Evolutionary conservation across 495 filamentous ascomycete genomes (phyloP), one percentile per base, ranked within the genome.

Genomic region (Penicillium coffeae): DNA sequence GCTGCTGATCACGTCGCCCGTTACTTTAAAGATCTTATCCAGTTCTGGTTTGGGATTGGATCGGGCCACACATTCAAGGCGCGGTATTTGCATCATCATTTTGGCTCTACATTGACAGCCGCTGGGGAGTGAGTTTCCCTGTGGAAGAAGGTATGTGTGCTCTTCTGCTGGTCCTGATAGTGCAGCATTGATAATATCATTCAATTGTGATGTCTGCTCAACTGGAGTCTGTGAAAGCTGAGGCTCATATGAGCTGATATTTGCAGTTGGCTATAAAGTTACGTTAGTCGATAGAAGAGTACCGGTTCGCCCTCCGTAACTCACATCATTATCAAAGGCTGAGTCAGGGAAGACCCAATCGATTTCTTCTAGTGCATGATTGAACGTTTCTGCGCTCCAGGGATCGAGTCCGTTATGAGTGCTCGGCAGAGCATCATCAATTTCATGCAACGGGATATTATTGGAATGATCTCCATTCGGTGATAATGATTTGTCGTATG

Each of bases 11-110:
- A 51, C 33, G 14, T 51, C 48, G 16, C 48, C 48, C 2, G 48
- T 51, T 27, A 51, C 32, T 14, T 45, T 51, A 34, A 51, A 51
- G 30, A 51, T 45, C 18, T 21, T 38, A 41, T 51, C 48, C n/a
- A 51, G 41, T 32, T 38, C 40, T 38, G 45, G 45, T 18, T 47
- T 47, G 8, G 45, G 45, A 2, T 14, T 45, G 19, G 44, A 27
- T 18, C 34, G 39, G 30, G 45, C 45, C 9, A 34, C 48, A 32
- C 48, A 21, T 38, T 51, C 40, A 21, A 51, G 14, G 6, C 39
- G 38, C 15, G 48, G 48, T 16, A 51, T 21, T 7, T 45, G 40
- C 10, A 38, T 16, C 48, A 51, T 51, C 41, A 51, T 43, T 15
- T 51, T 51, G 14, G 21, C 21, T 51, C 32, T 27, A 41, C 48